A percentile compares a stretch with the other conserved stretches of the same genome.
Evolutionary conservation across 495 filamentous ascomycete genomes (phyloP).

Genomic region (Neurospora terricola): DNA sequence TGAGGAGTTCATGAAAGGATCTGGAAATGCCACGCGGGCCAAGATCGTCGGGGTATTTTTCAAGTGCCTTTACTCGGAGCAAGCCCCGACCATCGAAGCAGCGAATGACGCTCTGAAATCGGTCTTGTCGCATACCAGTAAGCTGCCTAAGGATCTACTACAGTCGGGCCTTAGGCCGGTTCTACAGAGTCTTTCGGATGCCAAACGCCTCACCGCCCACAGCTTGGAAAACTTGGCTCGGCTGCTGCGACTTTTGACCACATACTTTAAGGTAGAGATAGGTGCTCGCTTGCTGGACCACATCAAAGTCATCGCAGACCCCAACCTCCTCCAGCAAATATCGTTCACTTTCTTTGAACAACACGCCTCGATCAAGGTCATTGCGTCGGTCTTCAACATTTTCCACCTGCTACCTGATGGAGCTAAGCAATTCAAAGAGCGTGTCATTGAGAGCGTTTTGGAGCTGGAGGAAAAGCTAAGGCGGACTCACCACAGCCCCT

Average conservation of each 20-base stretch:
- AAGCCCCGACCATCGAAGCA: constrained; percentile 83
- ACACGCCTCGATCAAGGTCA: constrained; percentile 79
- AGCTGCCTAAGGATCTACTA: constrained; percentile 88
- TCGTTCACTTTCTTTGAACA: constrained; percentile 93
- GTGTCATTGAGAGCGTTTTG: constrained; percentile 77
- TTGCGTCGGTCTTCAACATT: constrained; percentile 88
- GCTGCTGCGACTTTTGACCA: constrained; percentile 80
- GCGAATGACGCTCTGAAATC: constrained; percentile 79
- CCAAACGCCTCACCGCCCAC: constrained; percentile 77
- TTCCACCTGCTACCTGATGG: constrained; percentile 89
- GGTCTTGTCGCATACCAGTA: constrained; percentile 78
- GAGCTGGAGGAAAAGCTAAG: constrained; percentile 80
- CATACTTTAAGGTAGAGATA: constrained; percentile 99
- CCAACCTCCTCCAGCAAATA: constrained; percentile 68
- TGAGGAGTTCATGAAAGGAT: constrained; percentile 65
- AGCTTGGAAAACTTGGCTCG: constrained; percentile 86
- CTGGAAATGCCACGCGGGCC: constrained; percentile 60
- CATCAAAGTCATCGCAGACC: constrained; percentile 81
- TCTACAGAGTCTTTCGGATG: constrained; percentile 89
- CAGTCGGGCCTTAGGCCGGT: constrained; percentile 93
- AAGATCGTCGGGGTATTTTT: constrained; percentile 95
- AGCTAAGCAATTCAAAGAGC: constrained; percentile 81
- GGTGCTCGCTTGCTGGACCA: constrained; percentile 84
- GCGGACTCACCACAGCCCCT: constrained; percentile 86
- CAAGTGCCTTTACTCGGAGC: constrained; percentile 89